Evolutionary conservation across 140 eudicot species (phyloP), one percentile per base, ranked within the genome.

Genomic region (Oenanthe javanica): DNA sequence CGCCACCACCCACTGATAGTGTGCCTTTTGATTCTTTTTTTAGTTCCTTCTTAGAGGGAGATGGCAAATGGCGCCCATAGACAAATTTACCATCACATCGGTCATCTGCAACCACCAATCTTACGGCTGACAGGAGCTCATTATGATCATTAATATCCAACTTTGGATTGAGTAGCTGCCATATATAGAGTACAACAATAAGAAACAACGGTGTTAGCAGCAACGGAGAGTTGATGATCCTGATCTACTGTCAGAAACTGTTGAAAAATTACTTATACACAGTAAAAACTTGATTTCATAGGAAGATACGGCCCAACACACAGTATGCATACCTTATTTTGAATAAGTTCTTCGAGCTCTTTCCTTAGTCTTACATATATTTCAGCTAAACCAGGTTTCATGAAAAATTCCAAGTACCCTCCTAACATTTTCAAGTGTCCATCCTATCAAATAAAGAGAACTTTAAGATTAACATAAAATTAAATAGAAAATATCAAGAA

Each of bases 361-460:
- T 84, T 90, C 78, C 89, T 92, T 78, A 94, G 74, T 49, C 83
- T 82, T 71, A 90, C 71, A 84, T 90, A 94, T 18, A 89, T 90
- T 80, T 76, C 83, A 75, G 94, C 97, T 81, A 92, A 90, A 76
- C 86, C 90, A 73, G 97, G 98, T 47, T 83, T 84, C 97, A 92
- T 94, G 86, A 94, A 94, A 79, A 94, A 94, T 83, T 94, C 98
- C 79, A 94, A 83, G 85, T 94, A 94, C 61, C 98, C 98, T 72
- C 88, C 97, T 87, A 94, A 50, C 98, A 94, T 94, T 90, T 89
- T 87, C 85, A 94, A 83, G 90, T 94, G 93, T 55, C 98, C 98
- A 84, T 92, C 98, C 98, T 94, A 85, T 75, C 76, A 42, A 76
- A 75, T 72, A 51, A 7, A 54, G 74, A 49, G 0, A 48, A 10